Percentiles rank a stretch among this genome's conserved stretches.
These are phyloP conservation scores for Debaryomyces coudertii DNA, from an alignment of 1,139 yeast species.

Conservation along the genomic window DNA sequence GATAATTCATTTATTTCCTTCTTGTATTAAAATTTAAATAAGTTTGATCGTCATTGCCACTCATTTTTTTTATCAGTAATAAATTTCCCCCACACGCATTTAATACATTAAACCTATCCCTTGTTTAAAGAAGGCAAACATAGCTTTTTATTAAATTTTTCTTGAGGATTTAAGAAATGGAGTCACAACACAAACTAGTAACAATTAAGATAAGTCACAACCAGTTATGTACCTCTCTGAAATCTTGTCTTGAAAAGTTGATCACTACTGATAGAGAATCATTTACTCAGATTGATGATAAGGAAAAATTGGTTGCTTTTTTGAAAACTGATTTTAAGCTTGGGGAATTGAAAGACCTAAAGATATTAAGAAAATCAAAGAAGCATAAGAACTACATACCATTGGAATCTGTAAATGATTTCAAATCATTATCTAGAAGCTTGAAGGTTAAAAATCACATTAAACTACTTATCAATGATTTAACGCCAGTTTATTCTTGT, in stretches of 20 bases:
- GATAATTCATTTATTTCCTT: constrained; percentile 8
- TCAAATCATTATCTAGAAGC: constrained; percentile 49
- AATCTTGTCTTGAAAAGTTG: constrained; percentile 16
- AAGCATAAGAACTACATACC: constrained; percentile 44
- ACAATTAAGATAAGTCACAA: constrained; percentile 18
- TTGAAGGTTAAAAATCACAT: constrained; percentile 47
- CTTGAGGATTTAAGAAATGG: constrained; percentile 6
- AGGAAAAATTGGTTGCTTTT: constrained; percentile 19
- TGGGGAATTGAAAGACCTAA: constrained; percentile 11
- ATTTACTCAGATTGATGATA: constrained; percentile 18
- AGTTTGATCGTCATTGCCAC: constrained; percentile 2
- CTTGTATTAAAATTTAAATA: background rate
- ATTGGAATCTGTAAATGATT: constrained; percentile 45
- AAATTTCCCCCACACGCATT: constrained; percentile 5
- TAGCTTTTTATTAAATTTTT: constrained; percentile 3
- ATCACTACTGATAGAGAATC: constrained; percentile 16
- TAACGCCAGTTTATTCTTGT: background rate
- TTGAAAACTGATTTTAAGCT: constrained; percentile 13
- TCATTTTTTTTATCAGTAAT: constrained; percentile 2
- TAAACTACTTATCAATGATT: constrained; percentile 32
- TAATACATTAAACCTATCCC: constrained; percentile 4
- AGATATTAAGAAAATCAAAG: constrained; percentile 43
- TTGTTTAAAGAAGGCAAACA: constrained; percentile 4
- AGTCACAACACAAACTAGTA: constrained; percentile 11
- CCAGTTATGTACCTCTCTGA: constrained; percentile 10